Evolutionary conservation across 305 asterid genomes (phyloP).

Genomic region (Fraxinus xanthoxyloides): DNA sequence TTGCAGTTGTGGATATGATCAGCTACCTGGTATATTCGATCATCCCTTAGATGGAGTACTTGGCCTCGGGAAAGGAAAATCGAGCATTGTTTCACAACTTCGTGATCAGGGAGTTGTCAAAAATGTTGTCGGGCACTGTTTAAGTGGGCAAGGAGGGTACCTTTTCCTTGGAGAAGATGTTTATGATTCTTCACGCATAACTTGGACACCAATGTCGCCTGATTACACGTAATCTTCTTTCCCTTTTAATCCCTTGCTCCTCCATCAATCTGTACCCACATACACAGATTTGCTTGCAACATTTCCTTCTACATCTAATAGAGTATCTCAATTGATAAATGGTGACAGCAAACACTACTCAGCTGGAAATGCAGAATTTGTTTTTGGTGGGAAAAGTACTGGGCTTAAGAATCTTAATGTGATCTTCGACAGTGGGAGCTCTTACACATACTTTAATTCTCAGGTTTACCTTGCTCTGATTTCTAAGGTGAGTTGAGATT

Average conservation of each 20-base stretch:
- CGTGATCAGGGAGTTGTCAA: conserved; percentile 61
- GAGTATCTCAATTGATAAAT: conserved; percentile 14
- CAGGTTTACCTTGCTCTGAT: conserved; percentile 64
- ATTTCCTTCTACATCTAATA: not conserved
- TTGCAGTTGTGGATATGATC: conserved; percentile 89
- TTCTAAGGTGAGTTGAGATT: conserved; percentile 52
- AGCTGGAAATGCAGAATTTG: conserved; percentile 74
- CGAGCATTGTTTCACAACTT: conserved; percentile 83
- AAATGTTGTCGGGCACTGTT: conserved; percentile 78
- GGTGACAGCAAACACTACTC: conserved; percentile 71
- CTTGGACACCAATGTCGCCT: conserved; percentile 85
- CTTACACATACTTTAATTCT: conserved; percentile 73
- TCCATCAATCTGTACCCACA: not conserved
- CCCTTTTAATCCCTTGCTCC: not conserved
- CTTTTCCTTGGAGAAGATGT: conserved; percentile 86
- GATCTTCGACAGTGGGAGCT: conserved; percentile 92
- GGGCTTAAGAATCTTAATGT: conserved; percentile 70
- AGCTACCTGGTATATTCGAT: conserved; percentile 58
- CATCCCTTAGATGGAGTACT: conserved; percentile 91
- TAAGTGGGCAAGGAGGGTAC: conserved; percentile 69
- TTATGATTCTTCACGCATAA: conserved; percentile 61
- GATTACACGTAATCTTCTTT: conserved; percentile 50
- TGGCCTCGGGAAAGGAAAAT: conserved; percentile 87
- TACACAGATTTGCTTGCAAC: not conserved
- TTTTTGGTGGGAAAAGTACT: conserved; percentile 64